These are phyloP conservation scores for Candolleomyces aberdarensis DNA, from an alignment of 768 basidiomycete species.

Conservation along the genomic window DNA sequence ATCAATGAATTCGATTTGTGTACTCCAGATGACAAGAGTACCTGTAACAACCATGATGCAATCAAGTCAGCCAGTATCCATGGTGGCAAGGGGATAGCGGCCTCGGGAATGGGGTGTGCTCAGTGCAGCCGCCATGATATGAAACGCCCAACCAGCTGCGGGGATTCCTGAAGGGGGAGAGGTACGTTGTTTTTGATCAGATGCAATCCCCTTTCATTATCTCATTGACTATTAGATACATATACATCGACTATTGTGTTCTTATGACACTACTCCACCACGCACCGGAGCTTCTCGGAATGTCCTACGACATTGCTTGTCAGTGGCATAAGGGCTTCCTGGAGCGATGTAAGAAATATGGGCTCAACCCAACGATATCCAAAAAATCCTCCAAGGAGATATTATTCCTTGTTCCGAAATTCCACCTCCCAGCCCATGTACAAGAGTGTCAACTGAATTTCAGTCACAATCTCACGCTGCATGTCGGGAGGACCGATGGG, in stretches of 20 bases:
- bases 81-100: too few species aligned
- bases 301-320: slow-evolving; percentile 31
- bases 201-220: background rate
- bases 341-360: slow-evolving; percentile 6
- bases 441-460: slow-evolving; percentile 17
- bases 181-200: slow-evolving; percentile 14
- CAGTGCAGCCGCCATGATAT: slow-evolving; percentile 30
- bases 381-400: background rate
- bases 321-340: slow-evolving; percentile 16
- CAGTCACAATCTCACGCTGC: slow-evolving; percentile 20
- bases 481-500: slow-evolving; percentile 30
- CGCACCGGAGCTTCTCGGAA: slow-evolving; percentile 2
- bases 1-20: slow-evolving; percentile 8
- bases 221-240: slow-evolving; percentile 16
- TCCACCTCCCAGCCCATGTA: slow-evolving; percentile 25
- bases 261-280: slow-evolving; percentile 10
- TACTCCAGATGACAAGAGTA: too few species aligned
- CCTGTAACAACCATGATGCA: too few species aligned
- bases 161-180: slow-evolving; percentile 32
- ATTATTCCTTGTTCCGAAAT: slow-evolving; percentile 17
- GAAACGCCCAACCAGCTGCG: slow-evolving; percentile 23
- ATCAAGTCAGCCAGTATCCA: too few species aligned
- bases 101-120: slow-evolving; percentile 24
- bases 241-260: slow-evolving; percentile 27
- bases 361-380: background rate